These are phyloP conservation scores for Talaromyces nanjingensis DNA, from an alignment of 495 filamentous ascomycete species.

Conservation along the genomic window DNA sequence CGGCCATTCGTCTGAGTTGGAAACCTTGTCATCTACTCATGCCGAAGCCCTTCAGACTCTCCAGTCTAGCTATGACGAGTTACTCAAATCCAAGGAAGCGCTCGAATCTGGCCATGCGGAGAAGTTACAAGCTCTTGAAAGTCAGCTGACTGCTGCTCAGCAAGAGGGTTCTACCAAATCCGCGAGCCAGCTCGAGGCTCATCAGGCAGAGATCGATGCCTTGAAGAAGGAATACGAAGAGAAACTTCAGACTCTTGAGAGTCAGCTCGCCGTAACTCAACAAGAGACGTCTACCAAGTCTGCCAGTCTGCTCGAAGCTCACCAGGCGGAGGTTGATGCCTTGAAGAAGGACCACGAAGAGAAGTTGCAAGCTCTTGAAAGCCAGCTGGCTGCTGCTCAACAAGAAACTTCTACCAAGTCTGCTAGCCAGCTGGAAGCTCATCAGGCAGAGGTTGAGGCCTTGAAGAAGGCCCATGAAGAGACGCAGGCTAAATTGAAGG, in stretches of 20 bases:
- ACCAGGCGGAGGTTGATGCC: constrained; percentile 26
- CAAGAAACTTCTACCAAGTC: constrained; percentile 28
- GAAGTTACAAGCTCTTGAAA: constrained; percentile 23
- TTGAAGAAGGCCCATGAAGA: constrained; percentile 31
- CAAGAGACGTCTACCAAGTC: constrained; percentile 27
- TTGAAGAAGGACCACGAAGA: constrained; percentile 31
- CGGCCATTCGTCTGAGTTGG: constrained; percentile 27
- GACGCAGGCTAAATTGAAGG: constrained; percentile 24
- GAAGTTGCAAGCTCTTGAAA: constrained; percentile 22
- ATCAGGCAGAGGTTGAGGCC: constrained; percentile 26
- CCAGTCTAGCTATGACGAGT: constrained; percentile 34
- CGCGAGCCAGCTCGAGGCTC: constrained; percentile 24
- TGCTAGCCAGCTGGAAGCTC: constrained; percentile 25
- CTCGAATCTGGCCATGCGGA: constrained; percentile 29
- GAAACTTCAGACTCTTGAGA: constrained; percentile 24
- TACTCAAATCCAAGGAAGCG: constrained; percentile 25
- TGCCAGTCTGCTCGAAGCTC: constrained; percentile 23
- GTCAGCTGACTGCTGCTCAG: constrained; percentile 25
- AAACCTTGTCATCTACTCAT: constrained; percentile 26
- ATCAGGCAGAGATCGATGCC: constrained; percentile 25
- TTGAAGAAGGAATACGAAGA: constrained; percentile 29
- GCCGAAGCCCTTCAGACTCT: constrained; percentile 27
- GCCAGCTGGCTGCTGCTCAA: constrained; percentile 26
- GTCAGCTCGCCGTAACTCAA: constrained; percentile 27
- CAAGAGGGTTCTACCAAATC: constrained; percentile 26